These are phyloP conservation scores for Cladorrhinum sp. DNA, from an alignment of 2,329 filamentous ascomycete species.

Conservation along the genomic window DNA sequence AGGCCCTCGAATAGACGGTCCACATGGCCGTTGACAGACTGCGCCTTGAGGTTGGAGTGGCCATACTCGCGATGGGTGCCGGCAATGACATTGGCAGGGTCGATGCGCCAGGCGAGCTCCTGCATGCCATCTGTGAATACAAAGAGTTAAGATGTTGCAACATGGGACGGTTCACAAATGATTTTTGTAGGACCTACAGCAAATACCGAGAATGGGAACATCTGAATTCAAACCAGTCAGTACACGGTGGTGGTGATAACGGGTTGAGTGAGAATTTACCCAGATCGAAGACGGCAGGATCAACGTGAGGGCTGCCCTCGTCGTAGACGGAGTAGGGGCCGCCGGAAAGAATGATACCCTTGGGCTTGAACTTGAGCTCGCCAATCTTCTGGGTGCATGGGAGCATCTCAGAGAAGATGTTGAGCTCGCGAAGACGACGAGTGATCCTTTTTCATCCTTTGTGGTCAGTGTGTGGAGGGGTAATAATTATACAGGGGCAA, in stretches of 20 bases:
- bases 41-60: constrained; percentile 49
- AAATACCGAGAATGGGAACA: constrained; percentile 36
- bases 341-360: constrained; percentile 69
- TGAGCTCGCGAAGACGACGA: constrained; percentile 24
- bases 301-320: constrained; percentile 58
- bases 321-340: constrained; percentile 76
- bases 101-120: constrained; percentile 70
- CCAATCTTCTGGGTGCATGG: constrained; percentile 79
- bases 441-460: constrained; percentile 19
- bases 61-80: constrained; percentile 28
- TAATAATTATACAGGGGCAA: background rate
- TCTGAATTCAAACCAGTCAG: constrained; percentile 19
- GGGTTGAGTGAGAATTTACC: constrained; percentile 47
- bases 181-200: constrained; percentile 20
- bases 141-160: constrained; percentile 3
- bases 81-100: constrained; percentile 39
- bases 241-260: constrained; percentile 41
- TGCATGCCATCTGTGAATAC: constrained; percentile 48
- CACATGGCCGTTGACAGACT: constrained; percentile 47
- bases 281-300: constrained; percentile 77
- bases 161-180: background rate
- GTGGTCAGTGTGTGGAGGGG: constrained; percentile 6
- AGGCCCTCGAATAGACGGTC: constrained; percentile 77
- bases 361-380: constrained; percentile 75
- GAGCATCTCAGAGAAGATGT: constrained; percentile 75